Evolutionary conservation across 2,329 filamentous ascomycete species (phyloP), one percentile per base, ranked within the genome.

Genomic region (Verticillium isaacii): DNA sequence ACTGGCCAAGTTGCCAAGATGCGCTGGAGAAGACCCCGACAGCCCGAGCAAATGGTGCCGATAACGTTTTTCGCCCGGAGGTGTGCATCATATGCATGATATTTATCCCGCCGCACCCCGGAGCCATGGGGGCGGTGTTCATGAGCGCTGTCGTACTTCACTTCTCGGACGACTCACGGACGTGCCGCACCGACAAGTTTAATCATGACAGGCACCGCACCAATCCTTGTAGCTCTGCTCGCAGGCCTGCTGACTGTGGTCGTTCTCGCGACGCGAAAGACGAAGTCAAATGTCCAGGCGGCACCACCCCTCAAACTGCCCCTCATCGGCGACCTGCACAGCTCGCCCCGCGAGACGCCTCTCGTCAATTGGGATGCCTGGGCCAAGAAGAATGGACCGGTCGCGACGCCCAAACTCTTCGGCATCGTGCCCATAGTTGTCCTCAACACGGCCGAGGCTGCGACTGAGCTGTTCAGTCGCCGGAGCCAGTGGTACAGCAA

Each of bases 401-500:
- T 68, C 17, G 59, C 60, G 5, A 61, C 61, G 32, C 37, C 65
- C 3, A 68, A 63, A 58, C 59, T 69, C 23, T 67, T 69, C 36
- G 68, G 62, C 34, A 63, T 69, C 32, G 54, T 68, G 3, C 64
- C 66, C 19, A 63, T 63, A 9, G 63, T 66, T 2, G 50, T 69
- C 29, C 60, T 67, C 55, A 67, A 67, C 57, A 65, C 66, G 7
- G 55, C 57, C 11, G 61, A 66, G n/a, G 65, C 65, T 6, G 61
- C 60, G 1, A 66, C 64, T 1, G 67, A 68, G 60, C 63, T 69
- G 2, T 62, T 66, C 54, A 65, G 63, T 15, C 65, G 60, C n/a
- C 64, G 66, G 17, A 68, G 67, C 39, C 62, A 62, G 37, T 65
- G 62, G 63, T 67, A 66, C 34, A 66, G 66, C 56, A 66, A 69